Conservation (phyloP, 805 yeast species). For the Kuraishia ogatae region DNA sequence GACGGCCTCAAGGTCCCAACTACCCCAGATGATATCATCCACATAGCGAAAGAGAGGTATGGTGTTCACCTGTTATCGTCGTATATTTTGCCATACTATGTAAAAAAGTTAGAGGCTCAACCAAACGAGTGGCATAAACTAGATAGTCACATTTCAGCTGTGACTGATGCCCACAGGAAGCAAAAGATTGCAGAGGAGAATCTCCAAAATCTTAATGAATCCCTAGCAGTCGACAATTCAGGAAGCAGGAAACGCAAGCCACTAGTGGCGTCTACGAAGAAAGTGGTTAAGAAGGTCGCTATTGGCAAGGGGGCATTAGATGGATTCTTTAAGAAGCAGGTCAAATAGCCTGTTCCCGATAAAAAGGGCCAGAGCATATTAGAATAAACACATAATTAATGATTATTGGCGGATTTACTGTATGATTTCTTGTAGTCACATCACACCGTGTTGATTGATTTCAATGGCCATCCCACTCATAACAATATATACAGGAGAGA, state of each 20-base stretch:
- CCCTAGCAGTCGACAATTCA: slow-evolving; percentile 11
- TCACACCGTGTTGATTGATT: no score
- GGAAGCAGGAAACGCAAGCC: slow-evolving; percentile 14
- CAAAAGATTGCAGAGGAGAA: slow-evolving; percentile 21
- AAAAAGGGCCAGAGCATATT: no score
- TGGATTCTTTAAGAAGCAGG: slow-evolving; percentile 38
- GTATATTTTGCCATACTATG: slow-evolving; percentile 25
- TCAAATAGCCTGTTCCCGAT: no score
- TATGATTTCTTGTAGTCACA: no score
- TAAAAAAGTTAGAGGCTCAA: slow-evolving; percentile 10
- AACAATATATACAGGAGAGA: neutral
- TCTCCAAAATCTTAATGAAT: slow-evolving; percentile 20
- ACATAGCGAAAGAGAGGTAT: slow-evolving; percentile 26
- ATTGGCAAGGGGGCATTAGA: slow-evolving; percentile 64
- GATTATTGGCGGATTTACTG: no score
- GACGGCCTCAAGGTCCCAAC: neutral
- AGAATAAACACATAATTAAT: no score
- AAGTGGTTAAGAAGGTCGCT: slow-evolving; percentile 30
- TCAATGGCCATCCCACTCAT: neutral
- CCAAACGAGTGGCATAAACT: slow-evolving; percentile 12
- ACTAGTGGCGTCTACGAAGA: slow-evolving; percentile 14
- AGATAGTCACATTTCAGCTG: slow-evolving; percentile 11
- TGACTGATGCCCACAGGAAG: slow-evolving; percentile 12
- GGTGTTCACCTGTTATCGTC: slow-evolving; percentile 41
- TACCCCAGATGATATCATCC: slow-evolving; percentile 24